phyloP scores from a whole-genome alignment of 2,329 filamentous ascomycete genomes.

The Neopestalotiopsis sp. region DNA sequence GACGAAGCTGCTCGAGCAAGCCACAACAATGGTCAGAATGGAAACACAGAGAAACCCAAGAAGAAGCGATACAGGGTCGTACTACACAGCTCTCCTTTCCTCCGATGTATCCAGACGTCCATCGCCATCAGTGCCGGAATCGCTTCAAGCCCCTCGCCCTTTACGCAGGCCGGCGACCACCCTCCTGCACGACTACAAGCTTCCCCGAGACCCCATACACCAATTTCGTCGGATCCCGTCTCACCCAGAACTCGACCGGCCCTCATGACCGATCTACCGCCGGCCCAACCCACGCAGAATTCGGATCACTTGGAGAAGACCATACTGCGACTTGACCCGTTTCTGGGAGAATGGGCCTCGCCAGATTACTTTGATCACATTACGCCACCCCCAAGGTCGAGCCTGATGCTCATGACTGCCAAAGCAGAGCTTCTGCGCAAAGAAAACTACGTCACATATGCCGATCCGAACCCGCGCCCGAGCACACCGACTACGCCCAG shows the following conservation, averaged over 20 bases:
- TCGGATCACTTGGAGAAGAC: slow-evolving; percentile 52
- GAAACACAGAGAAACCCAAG: slow-evolving; percentile 35
- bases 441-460: slow-evolving; percentile 66
- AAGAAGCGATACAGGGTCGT: slow-evolving; percentile 76
- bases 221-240: slow-evolving; percentile 24
- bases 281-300: slow-evolving; percentile 27
- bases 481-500: slow-evolving; percentile 31
- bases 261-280: slow-evolving; percentile 24
- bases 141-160: slow-evolving; percentile 60
- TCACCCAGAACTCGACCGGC: slow-evolving; percentile 25
- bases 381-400: slow-evolving; percentile 83
- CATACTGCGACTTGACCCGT: slow-evolving; percentile 83
- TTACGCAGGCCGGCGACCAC: slow-evolving; percentile 28
- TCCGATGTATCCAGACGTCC: slow-evolving; percentile 91
- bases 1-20: slow-evolving; percentile 45
- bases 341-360: slow-evolving; percentile 93
- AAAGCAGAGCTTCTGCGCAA: slow-evolving; percentile 85
- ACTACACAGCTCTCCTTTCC: slow-evolving; percentile 91
- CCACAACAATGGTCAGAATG: slow-evolving; percentile 23
- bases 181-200: slow-evolving; percentile 28
- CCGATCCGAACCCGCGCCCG: slow-evolving; percentile 40
- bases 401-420: slow-evolving; percentile 85
- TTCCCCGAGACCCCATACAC: slow-evolving; percentile 27
- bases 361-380: slow-evolving; percentile 94
- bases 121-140: slow-evolving; percentile 87